Evolutionary conservation across 768 basidiomycete genomes (phyloP), one percentile per base, ranked within the genome.

Genomic region (Trametes maxima): DNA sequence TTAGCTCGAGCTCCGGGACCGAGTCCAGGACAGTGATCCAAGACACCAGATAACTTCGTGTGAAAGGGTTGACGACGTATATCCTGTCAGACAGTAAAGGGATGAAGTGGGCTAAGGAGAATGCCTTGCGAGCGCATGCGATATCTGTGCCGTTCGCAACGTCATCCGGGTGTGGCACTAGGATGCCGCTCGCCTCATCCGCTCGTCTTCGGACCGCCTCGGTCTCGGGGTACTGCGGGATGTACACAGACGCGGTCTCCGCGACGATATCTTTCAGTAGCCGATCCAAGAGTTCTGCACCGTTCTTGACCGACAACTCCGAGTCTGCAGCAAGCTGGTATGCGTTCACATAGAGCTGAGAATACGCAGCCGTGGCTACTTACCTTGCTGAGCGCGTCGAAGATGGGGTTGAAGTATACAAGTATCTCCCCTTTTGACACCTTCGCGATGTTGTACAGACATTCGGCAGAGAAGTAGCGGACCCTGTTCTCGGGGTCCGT

Each of bases 191-290:
- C 44, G 74, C 69, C 50, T 76, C 71, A 45, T 75, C 69, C 7
- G 63, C 63, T 37, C 64, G 55, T 45, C 64, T 62, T 48, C 88
- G 81, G 47, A 85, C 76, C 66, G 82, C 86, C 72, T 89, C 90
- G 0, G 88, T 89, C 70, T 93, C 92, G 2, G 88, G 85, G 70
- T 91, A 91, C 59, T 92, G 86, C 11, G 95, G 94, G 53, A 97
- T 88, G 72, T 97, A 98, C 37, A 92, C 89, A 0, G 95, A 94
- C 1, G 96, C 97, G 8, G 94, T 92, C 75, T 98, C 97, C 13
- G 95, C 90, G 5, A 98, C 96, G 49, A 98, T 96, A 67, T 99
- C 97, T 71, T 98, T 98, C 67, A 99, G 83, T n/a, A 98, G 83
- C 19, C 96, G 85, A 73, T 99, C 97, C 59, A 98, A 83, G 28